Evolutionary conservation across 768 basidiomycete genomes (phyloP), one percentile per base, ranked within the genome.

Genomic region (Arthromyces matolae): DNA sequence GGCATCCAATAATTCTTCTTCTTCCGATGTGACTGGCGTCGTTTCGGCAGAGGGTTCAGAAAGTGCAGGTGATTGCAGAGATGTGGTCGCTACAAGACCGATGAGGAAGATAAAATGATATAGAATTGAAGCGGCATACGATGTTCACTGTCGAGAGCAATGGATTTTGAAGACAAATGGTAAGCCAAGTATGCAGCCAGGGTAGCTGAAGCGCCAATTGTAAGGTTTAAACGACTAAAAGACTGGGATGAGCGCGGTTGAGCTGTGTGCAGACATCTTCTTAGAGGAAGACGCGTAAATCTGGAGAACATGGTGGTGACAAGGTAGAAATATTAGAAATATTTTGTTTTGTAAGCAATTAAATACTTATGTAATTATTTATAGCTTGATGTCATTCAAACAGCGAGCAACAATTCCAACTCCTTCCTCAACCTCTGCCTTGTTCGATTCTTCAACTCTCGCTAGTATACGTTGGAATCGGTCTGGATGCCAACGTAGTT

Each of bases 401-500:
- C 76, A 83, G 49, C 86, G 69, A 1, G 80, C 81, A 12, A 91
- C 74, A 31, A 79, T 67, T 7, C 85, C 86, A 12, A 82, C 83
- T 0, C 77, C 81, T 50, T 78, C 78, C 55, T 85, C 79, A 4
- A 89, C 79, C 25, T 55, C 55, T 16, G 52, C 68, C 57, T 59
- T 78, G 29, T 89, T 85, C 39, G 68, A 66, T 29, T 74, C 76
- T 3, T 56, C 60, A 2, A 89, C 79, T 56, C 79, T 71, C 12
- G 57, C 62, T 44, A 85, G 62, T 34, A 85, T 51, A 31, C 84
- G 68, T 47, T 76, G 66, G 68, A 89, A 89, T 36, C 86, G 70
- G 64, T 91, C 89, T 3, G 89, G 89, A 60, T 92, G 89, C 87
- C 87, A 90, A 34, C 85, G 73, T 18, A 86, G 75, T 63, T 86